Conservation (phyloP, 2,329 filamentous ascomycete species). For the Penicillium sp. region DNA sequence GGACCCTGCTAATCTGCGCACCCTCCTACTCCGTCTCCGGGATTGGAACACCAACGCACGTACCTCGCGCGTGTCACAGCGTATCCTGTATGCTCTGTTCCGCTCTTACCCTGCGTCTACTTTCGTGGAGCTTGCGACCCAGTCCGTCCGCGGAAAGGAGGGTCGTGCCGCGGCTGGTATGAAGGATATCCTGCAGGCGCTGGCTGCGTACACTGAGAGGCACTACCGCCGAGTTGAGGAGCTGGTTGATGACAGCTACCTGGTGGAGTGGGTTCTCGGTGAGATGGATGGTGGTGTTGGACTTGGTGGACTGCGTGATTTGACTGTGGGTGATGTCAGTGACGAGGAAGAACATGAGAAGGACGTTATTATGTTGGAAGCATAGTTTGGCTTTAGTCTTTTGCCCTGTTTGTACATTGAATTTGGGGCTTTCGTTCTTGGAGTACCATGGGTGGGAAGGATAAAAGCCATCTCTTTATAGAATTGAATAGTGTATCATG, state of each 20-base stretch:
- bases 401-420: slow-evolving; percentile 18
- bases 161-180: slow-evolving; percentile 49
- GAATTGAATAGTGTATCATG: slow-evolving; percentile 14
- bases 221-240: slow-evolving; percentile 87
- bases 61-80: slow-evolving; percentile 75
- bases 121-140: slow-evolving; percentile 58
- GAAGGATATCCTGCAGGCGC: slow-evolving; percentile 75
- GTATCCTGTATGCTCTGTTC: slow-evolving; percentile 70
- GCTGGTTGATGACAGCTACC: slow-evolving; percentile 82
- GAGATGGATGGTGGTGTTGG: slow-evolving; percentile 73
- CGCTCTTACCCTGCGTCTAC: slow-evolving; percentile 70
- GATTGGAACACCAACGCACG: slow-evolving; percentile 98
- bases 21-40: slow-evolving; percentile 68
- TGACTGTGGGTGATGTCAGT: slow-evolving; percentile 15
- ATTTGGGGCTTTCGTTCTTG: slow-evolving; percentile 19
- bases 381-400: slow-evolving; percentile 18
- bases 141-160: slow-evolving; percentile 26
- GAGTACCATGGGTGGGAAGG: slow-evolving; percentile 18
- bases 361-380: slow-evolving; percentile 35
- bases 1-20: slow-evolving; percentile 75
- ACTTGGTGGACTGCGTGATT: slow-evolving; percentile 26
- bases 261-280: slow-evolving; percentile 83
- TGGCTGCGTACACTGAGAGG: slow-evolving; percentile 82
- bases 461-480: slow-evolving; percentile 22
- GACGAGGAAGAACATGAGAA: slow-evolving; percentile 27